These are phyloP conservation scores for Iris macrosiphon DNA, from an alignment of 106 monocot species.

Conservation along the genomic window DNA sequence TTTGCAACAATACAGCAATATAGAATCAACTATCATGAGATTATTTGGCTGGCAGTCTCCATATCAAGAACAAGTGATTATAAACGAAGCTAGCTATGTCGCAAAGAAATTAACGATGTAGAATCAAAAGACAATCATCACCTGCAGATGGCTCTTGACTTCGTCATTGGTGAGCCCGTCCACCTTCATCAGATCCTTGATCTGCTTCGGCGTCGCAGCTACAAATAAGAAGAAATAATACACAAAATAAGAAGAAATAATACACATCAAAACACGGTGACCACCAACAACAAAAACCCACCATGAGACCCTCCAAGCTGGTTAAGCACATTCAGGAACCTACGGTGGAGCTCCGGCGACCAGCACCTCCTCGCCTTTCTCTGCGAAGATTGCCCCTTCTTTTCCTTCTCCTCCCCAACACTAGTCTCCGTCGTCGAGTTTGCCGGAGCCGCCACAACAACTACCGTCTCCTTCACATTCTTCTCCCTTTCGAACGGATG, in stretches of 20 bases:
- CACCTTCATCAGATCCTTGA: constrained; percentile 75
- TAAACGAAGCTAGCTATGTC: too few species aligned
- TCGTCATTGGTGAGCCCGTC: constrained; percentile 81
- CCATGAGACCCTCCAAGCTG: constrained; percentile 83
- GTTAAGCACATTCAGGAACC: constrained; percentile 72
- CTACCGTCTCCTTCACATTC: not conserved
- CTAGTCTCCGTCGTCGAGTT: constrained; percentile 30
- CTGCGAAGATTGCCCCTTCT: constrained; percentile 19
- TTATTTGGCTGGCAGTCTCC: too few species aligned
- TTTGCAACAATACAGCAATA: too few species aligned
- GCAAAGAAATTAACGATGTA: too few species aligned
- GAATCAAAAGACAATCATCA: too few species aligned
- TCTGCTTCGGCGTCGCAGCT: constrained; percentile 77
- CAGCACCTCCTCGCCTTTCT: constrained; percentile 76
- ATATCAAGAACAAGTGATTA: too few species aligned
- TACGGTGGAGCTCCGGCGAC: constrained; percentile 83
- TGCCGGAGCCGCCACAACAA: constrained; percentile 1
- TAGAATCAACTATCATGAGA: too few species aligned
- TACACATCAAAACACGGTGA: not conserved
- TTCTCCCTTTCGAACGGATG: constrained; percentile 61
- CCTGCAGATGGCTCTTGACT: constrained; percentile 85
- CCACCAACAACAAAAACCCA: constrained; percentile 4
- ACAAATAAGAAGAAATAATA: constrained; percentile 4
- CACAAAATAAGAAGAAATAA: not conserved
- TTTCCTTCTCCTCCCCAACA: constrained; percentile 19